Conservation (phyloP, 768 basidiomycete genomes). For the Rhizopogon vinicolor region DNA sequence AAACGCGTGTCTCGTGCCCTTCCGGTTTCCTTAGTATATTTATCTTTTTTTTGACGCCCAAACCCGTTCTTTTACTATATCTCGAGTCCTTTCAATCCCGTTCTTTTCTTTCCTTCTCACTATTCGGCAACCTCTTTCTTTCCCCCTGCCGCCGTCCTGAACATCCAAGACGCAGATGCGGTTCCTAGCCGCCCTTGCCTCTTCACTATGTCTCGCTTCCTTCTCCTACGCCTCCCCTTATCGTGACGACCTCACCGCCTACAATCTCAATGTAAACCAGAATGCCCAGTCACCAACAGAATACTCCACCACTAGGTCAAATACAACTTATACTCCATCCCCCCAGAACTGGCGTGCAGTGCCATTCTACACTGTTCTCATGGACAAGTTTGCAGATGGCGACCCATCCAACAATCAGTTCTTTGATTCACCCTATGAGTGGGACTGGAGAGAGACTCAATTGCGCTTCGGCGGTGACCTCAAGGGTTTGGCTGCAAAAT, state of each 20-base stretch:
- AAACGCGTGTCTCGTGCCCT: too few relatives aligned
- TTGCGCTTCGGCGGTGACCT: constrained; percentile 88
- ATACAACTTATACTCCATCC: constrained; percentile 68
- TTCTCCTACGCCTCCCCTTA: constrained; percentile 61
- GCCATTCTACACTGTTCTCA: constrained; percentile 75
- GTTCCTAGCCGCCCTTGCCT: constrained; percentile 35
- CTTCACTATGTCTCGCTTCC: constrained; percentile 22
- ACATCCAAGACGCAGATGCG: constrained; percentile 31
- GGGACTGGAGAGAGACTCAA: constrained; percentile 85
- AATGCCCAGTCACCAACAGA: constrained; percentile 62
- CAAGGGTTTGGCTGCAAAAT: constrained; percentile 62
- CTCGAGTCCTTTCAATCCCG: constrained; percentile 11
- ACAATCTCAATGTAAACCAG: constrained; percentile 78
- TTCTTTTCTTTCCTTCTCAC: constrained; percentile 1
- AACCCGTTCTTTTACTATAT: constrained; percentile 14
- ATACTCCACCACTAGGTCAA: constrained; percentile 58
- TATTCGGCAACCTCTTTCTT: neutral
- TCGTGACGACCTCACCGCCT: constrained; percentile 56
- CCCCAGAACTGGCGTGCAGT: constrained; percentile 83
- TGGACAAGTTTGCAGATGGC: constrained; percentile 95
- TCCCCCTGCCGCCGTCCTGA: neutral
- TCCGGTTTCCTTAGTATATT: too few relatives aligned
- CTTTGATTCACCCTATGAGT: constrained; percentile 75
- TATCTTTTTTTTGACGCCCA: neutral
- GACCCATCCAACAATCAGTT: constrained; percentile 91